Evolutionary conservation across 2,329 filamentous ascomycete species (phyloP), one percentile per base, ranked within the genome.

Genomic region (Juglanconis juglandina): DNA sequence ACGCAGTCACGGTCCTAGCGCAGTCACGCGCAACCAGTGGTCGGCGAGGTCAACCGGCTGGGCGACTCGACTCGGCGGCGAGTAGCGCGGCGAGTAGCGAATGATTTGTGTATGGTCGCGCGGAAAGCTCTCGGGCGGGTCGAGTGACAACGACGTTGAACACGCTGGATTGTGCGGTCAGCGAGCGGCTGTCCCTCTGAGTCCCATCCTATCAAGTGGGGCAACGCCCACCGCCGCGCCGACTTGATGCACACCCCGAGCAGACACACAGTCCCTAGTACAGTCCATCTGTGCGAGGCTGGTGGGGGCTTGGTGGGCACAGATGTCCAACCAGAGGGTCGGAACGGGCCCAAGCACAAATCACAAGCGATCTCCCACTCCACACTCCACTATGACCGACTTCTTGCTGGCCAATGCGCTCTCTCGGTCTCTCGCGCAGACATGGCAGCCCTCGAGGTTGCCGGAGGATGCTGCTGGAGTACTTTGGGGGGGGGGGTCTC

Each of bases 81-180:
- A 24, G 24, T 24, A 24, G 24, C 24, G 24, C 24, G 39, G 51
- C 54, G 17, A 32, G 59, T 37, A 63, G 62, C 62, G 62, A 59
- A 63, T 62, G 59, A 37, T 44, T 53, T 56, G 37, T 14, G 52
- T 32, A 51, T 53, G 51, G 34, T 24, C 24, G 24, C 34, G 56
- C 49, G 39, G 56, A 30, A 53, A 42, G 44, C 35, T 33, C 41
- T 30, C 53, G 48, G 53, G 54, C 56, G 47, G 37, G 14, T 48
- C 47, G 58, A 52, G 60, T 52, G 56, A 58, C 37, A 48, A 33
- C 24, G 10, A 35, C 48, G 52, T 34, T 35, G 48, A 47, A 56
- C 56, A 42, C 53, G 42, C 52, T 63, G 57, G 51, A 61, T 64
- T 64, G 58, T 66, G 61, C 65, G 65, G 65, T 60, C 59, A 65